phyloP scores from a whole-genome alignment of 1,284 basidiomycete genomes.

The Papiliotrema terrestris region DNA sequence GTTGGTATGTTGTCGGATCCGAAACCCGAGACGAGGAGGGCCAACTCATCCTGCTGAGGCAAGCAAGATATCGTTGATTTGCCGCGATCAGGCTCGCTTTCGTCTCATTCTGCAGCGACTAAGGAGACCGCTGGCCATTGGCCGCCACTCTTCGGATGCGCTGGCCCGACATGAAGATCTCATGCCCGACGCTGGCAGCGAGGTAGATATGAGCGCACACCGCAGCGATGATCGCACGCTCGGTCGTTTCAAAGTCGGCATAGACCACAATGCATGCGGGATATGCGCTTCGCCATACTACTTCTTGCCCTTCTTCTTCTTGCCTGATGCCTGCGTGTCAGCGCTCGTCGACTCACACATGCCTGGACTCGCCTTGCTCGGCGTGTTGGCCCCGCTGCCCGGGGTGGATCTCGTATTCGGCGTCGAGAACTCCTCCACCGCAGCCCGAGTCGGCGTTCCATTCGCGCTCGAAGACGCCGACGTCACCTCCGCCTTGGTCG shows the following conservation, averaged over 20 bases:
- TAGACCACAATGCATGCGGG: no score
- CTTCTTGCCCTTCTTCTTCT: constrained; percentile 41
- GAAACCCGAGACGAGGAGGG: no score
- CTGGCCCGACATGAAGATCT: no score
- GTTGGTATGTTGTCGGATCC: no score
- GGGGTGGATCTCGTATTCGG: not conserved
- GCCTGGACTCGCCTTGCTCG: constrained; percentile 10
- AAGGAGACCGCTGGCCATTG: no score
- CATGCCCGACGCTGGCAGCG: no score
- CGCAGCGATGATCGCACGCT: no score
- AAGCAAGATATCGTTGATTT: not conserved
- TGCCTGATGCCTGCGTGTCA: constrained; percentile 20
- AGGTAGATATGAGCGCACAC: no score
- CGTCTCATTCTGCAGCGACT: no score
- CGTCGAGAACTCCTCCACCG: not conserved
- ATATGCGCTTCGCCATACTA: constrained; percentile 7
- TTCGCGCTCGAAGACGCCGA: not conserved
- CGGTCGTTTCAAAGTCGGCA: no score
- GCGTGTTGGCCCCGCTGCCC: constrained; percentile 15
- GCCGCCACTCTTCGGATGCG: no score
- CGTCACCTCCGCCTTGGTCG: not conserved
- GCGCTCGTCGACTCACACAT: not conserved
- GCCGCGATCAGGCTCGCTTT: no score
- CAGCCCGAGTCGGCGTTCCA: not conserved
- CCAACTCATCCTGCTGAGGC: not conserved